Base-by-base conservation (phyloP, 495 filamentous ascomycete species). In the Xylaria curta region DNA sequence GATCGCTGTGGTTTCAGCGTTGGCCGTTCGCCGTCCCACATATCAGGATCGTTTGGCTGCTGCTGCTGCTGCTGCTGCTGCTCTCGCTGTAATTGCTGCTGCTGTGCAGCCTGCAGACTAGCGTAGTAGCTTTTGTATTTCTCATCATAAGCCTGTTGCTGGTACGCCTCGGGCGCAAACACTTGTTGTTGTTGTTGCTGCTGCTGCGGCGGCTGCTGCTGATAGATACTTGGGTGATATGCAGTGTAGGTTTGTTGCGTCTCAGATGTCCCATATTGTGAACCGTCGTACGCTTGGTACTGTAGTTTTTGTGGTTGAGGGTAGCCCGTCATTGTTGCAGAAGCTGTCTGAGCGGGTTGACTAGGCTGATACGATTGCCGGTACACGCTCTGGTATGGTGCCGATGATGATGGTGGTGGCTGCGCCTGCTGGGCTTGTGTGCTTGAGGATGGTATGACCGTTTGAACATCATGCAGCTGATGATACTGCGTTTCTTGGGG, bases 221-320 rank as follows among this genome's bases (percentile, higher is more conserved):
- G 72, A 42, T 73, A 71, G 26, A 74, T 46, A 17, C 64, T 51
- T n/a, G 77, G 77, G 51, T 78, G 73, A 51, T 78, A 78, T n/a
- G 77, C 71, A 4, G 72, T 46, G 49, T 66, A 78, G 1, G 71
- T 38, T 12, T 74, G 13, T 38, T 73, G 73, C 56, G 46, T 70
- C 61, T 68, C 38, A 15, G 69, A 46, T 12, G 54, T 33, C 24
- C 68, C 59, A 8, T 72, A 73, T 31, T 66, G 60, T 17, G 74
- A 62, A 38, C 66, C 63, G 21, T 71, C 69, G 51, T 78, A 76
- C 12, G 31, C 60, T 38, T 78, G 77, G 38, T 74, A 73, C 24
- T 71, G 77, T 17, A 68, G 5, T 24, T 51, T 47, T 60, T 73
- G 60, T 44, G 54, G 69, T 46, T 26, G 68, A 17, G 66, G 66